A percentile compares a stretch with the other conserved stretches of the same genome.
phyloP scores from a whole-genome alignment of 2,329 filamentous ascomycete genomes.

The Ophiostoma angusticollis region DNA sequence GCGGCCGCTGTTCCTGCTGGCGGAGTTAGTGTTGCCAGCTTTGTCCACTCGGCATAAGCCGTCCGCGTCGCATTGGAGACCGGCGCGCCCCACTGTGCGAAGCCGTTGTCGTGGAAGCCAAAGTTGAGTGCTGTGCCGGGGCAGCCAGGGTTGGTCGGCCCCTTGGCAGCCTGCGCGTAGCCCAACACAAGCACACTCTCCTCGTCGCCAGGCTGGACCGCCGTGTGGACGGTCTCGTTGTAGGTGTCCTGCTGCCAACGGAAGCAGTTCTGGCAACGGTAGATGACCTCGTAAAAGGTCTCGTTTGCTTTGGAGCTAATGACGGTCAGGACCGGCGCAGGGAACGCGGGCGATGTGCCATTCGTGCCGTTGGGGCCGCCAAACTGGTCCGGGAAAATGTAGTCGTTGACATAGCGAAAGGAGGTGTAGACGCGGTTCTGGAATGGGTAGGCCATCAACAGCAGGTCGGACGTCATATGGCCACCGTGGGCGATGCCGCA shows the following conservation, averaged over 20 bases:
- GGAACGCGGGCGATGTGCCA: slow-evolving; percentile 4
- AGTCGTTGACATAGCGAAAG: slow-evolving; percentile 45
- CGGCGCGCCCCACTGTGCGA: slow-evolving; percentile 9
- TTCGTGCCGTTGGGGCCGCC: slow-evolving; percentile 18
- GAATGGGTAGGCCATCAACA: slow-evolving; percentile 45
- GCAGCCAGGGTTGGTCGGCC: slow-evolving; percentile 8
- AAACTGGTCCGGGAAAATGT: slow-evolving; percentile 47
- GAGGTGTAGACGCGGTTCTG: slow-evolving; percentile 41
- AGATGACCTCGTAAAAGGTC: slow-evolving; percentile 49
- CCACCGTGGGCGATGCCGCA: slow-evolving; percentile 43
- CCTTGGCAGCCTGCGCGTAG: slow-evolving; percentile 39
- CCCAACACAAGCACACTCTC: slow-evolving; percentile 32
- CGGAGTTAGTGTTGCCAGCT: slow-evolving; percentile 14
- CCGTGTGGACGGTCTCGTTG: slow-evolving; percentile 31
- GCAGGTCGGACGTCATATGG: slow-evolving; percentile 43
- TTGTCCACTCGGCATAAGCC: slow-evolving; percentile 7
- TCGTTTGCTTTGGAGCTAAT: slow-evolving; percentile 45
- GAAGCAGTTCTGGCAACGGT: slow-evolving; percentile 47
- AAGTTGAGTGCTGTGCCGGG: slow-evolving; percentile 8
- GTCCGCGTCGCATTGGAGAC: slow-evolving; percentile 7
- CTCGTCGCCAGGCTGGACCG: slow-evolving; percentile 16
- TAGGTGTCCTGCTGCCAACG: slow-evolving; percentile 37
- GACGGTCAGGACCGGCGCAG: slow-evolving; percentile 31
- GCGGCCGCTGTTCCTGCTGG: not conserved
- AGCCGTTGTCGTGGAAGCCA: slow-evolving; percentile 15